Percentiles rank a stretch among this genome's conserved stretches.
phyloP scores from a whole-genome alignment of 2,329 filamentous ascomycete genomes.

The Delphinella strobiligena region DNA sequence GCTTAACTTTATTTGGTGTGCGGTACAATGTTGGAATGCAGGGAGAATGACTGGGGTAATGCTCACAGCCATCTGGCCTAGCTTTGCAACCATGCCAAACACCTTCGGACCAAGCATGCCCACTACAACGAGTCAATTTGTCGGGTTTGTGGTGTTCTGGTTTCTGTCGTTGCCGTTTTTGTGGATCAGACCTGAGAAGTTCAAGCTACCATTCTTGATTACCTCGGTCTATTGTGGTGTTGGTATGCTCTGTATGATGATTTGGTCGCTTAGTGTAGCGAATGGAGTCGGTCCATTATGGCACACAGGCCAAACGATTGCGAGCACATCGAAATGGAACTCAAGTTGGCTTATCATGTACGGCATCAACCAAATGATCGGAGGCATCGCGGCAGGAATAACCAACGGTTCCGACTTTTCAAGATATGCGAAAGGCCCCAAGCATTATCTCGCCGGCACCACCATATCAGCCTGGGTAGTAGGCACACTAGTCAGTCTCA shows the following conservation, averaged over 20 bases:
- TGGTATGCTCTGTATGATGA: conserved; percentile 5
- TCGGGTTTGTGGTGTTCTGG: conserved; percentile 5
- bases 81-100: conserved; percentile 5
- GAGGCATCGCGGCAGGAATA: conserved; percentile 29
- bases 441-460: conserved; percentile 28
- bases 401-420: conserved; percentile 34
- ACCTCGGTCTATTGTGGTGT: conserved; percentile 4
- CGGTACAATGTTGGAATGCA: conserved; percentile 4
- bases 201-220: conserved; percentile 1
- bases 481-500: conserved; percentile 29
- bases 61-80: conserved; percentile 5
- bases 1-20: conserved; percentile 5
- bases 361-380: conserved; percentile 32
- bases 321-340: conserved; percentile 18
- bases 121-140: conserved; percentile 4
- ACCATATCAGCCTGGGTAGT: conserved; percentile 28
- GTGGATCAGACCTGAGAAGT: conserved; percentile 2
- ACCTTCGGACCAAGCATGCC: conserved; percentile 2
- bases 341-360: conserved; percentile 35
- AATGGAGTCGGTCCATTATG: conserved; percentile 3
- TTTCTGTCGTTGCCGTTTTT: conserved; percentile 1
- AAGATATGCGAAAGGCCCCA: conserved; percentile 26
- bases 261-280: conserved; percentile 4
- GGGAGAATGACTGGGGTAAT: not conserved
- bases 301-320: conserved; percentile 1